Base-by-base conservation (phyloP, 768 basidiomycete genomes). In the Tephrocybe sp. region DNA sequence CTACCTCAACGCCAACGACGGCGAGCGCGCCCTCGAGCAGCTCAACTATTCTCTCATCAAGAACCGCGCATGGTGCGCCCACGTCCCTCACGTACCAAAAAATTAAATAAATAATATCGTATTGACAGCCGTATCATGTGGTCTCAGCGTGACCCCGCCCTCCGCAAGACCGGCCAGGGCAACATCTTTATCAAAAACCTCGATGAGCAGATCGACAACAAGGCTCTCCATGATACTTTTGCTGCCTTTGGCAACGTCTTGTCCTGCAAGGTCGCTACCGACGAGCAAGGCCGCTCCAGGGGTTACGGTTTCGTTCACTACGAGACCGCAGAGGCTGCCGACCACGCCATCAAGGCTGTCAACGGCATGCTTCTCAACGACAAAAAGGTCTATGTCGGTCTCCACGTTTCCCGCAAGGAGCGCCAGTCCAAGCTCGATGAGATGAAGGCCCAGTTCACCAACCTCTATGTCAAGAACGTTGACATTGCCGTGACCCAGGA, bases 141-240 rank as follows among this genome's bases (percentile, higher is more conserved):
- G 96, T 98, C 95, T 63, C 97, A 98, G 82, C 92, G 97, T 69
- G 97, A 98, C 77, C 97, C 97, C 54, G 92, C 94, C 59, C 85
- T 99, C 67, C 91, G 97, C 73, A 98, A 98, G 85, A 98, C 94
- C 56, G 94, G 94, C 58, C 94, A 98, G 74, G 97, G 97, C 71
- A 99, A 99, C 72, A 94, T 99, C 65, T 99, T 99, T 78, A 98
- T 99, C 76, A 99, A 99, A 78, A 99, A 99, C 74, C 74, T 99
- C 59, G 95, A 97, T 63, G 92, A 96, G 71, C 79, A 78, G 48
- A 98, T 98, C 60, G 97, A 99, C 74, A 98, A 99, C 82, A 98
- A 98, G 90, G 97, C 97, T 57, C 92, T 99, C 54, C 97, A 99
- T 67, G 97, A 99, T 68, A 99, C 97, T 40, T 99, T 99, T 67